Conservation (phyloP, 2,329 filamentous ascomycete species). For the Bipolaris gigantea region DNA sequence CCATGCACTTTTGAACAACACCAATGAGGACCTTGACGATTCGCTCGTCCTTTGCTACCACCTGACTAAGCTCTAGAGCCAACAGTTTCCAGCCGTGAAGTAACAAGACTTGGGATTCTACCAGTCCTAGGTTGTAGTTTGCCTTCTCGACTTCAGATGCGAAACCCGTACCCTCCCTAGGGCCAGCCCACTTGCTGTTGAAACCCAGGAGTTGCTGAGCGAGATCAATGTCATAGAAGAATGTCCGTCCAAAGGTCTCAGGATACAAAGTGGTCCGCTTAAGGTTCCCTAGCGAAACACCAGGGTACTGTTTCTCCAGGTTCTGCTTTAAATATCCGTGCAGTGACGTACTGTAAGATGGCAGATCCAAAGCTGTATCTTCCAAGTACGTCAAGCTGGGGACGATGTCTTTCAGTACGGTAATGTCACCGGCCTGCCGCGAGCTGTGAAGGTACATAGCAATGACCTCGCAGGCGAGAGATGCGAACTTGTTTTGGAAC, state of each 20-base stretch:
- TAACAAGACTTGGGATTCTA: constrained; percentile 86
- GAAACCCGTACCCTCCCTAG: constrained; percentile 68
- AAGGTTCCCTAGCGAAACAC: constrained; percentile 74
- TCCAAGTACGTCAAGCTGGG: constrained; percentile 78
- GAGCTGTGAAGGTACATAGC: constrained; percentile 88
- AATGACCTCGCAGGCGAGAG: constrained; percentile 82
- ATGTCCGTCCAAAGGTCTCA: constrained; percentile 70
- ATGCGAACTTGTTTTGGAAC: constrained; percentile 63
- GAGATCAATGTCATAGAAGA: constrained; percentile 80
- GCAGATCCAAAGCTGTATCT: constrained; percentile 75
- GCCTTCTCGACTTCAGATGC: constrained; percentile 79
- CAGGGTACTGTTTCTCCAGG: constrained; percentile 74
- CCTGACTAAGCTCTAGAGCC: constrained; percentile 78
- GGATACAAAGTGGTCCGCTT: constrained; percentile 72
- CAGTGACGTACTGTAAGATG: constrained; percentile 82
- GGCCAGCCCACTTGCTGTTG: constrained; percentile 71
- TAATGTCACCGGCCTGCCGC: constrained; percentile 71
- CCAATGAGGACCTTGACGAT: constrained; percentile 72
- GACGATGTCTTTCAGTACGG: constrained; percentile 70
- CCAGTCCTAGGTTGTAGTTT: constrained; percentile 86
- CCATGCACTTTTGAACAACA: constrained; percentile 75
- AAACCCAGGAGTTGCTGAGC: constrained; percentile 76
- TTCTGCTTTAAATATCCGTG: constrained; percentile 86
- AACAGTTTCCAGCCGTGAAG: constrained; percentile 90
- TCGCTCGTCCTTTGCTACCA: constrained; percentile 55